Evolutionary conservation across 2,329 filamentous ascomycete genomes (phyloP), one percentile per base, ranked within the genome.

Genomic region (Fusarium sp.): DNA sequence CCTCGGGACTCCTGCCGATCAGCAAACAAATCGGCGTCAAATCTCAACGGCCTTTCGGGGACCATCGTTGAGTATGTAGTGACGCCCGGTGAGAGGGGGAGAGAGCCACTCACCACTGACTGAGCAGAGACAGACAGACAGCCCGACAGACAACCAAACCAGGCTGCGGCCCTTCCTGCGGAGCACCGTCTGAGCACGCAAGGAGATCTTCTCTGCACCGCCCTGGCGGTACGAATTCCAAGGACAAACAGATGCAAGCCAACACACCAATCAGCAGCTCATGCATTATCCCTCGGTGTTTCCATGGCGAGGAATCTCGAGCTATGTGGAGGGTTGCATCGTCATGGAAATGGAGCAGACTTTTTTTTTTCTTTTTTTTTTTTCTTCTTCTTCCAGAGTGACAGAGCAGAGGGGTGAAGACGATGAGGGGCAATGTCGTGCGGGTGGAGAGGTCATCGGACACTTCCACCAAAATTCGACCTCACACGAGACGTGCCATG

Each of bases 361-460:
- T 40, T 58, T 49, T 49, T 40, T 29, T 27, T n/a, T n/a, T n/a
- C n/a, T 50, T 40, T 58, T 49, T 49, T 40, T 23, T 44, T 44
- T 46, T 16, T 46, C 10, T 49, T 4, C 42, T 49, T 49, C 42
- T 49, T 49, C 25, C 50, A 59, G 59, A 56, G 40, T 53, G 53
- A 33, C 23, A 34, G 58, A 72, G 60, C 23, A 46, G 58, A 72
- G 60, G 54, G 49, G 62, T 56, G 61, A 69, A 54, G 46, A 20
- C 46, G 58, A 58, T 36, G 44, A 58, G 44, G 50, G 67, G 60
- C 63, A 62, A 64, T 57, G 59, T 56, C 33, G 14, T 1, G 14
- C 3, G 57, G 57, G 66, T 61, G 58, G 64, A 70, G 67, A 27
- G 59, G 61, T 65, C 67, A 73, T 71, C 65, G 57, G 64, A 53